Conservation (phyloP, 2,329 filamentous ascomycete genomes). For the Exophiala dermatitidis region DNA sequence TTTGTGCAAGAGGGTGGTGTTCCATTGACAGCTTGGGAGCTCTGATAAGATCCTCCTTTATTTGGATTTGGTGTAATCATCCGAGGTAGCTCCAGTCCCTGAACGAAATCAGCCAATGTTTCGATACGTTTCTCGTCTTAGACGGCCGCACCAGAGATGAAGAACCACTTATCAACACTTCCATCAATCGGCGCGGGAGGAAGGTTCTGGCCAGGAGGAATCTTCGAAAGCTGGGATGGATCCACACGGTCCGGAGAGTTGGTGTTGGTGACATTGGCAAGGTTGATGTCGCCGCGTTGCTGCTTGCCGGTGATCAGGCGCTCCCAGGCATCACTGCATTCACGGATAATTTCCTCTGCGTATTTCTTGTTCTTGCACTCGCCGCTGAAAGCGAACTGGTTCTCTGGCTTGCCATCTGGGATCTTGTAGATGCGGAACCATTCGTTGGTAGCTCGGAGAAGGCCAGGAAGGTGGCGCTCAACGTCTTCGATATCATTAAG, state of each 20-base stretch:
- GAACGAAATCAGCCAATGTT: conserved; percentile 19
- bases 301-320: conserved; percentile 89
- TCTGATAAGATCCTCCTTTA: conserved; percentile 5
- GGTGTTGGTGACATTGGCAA: conserved; percentile 73
- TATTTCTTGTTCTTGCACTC: conserved; percentile 99
- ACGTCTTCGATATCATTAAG: conserved; percentile 99
- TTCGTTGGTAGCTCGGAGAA: conserved; percentile 96
- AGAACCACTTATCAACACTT: conserved; percentile 99
- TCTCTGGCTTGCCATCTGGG: conserved; percentile 99
- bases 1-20: neutral
- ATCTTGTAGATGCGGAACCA: conserved; percentile 99
- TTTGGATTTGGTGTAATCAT: conserved; percentile 25
- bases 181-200: conserved; percentile 81
- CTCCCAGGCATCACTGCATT: conserved; percentile 97
- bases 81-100: conserved; percentile 24
- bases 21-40: neutral
- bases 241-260: conserved; percentile 67
- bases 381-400: conserved; percentile 99
- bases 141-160: conserved; percentile 92
- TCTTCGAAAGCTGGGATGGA: conserved; percentile 62
- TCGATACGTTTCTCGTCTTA: conserved; percentile 38
- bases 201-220: conserved; percentile 74
- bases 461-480: conserved; percentile 92
- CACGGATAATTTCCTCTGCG: conserved; percentile 87
- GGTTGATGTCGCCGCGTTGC: conserved; percentile 65